Evolutionary conservation across 176 grass and related monocot genomes (phyloP).

Genomic region (Zoysia japonica): DNA sequence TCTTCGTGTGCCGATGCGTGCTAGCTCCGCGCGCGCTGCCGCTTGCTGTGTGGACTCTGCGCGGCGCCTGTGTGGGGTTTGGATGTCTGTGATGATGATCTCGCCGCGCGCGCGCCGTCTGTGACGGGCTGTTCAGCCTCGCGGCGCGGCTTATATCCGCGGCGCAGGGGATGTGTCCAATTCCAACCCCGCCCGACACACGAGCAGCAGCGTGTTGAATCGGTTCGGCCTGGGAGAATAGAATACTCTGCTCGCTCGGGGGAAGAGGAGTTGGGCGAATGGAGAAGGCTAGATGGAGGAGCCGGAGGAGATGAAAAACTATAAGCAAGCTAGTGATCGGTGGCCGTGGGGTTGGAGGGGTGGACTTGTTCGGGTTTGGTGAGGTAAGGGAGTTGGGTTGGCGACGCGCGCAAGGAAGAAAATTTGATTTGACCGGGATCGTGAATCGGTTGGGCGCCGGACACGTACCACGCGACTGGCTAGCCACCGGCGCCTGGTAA

Average conservation of each 20-base stretch:
- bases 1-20: not conserved
- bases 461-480: not conserved
- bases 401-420: conserved; percentile 21
- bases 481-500: not conserved
- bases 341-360: conserved; percentile 37
- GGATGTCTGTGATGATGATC: not conserved
- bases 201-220: conserved; percentile 41
- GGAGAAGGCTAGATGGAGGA: not conserved
- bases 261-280: not conserved
- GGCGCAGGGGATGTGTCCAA: not conserved
- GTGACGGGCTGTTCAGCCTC: not conserved
- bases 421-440: conserved; percentile 36
- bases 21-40: not conserved
- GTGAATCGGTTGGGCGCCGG: not conserved
- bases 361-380: conserved; percentile 53
- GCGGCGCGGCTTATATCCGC: conserved; percentile 37
- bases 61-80: not conserved
- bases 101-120: not conserved
- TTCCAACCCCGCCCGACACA: conserved; percentile 7
- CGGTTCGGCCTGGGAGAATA: conserved; percentile 30
- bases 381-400: conserved; percentile 13
- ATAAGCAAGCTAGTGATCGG: not conserved
- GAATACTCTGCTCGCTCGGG: not conserved
- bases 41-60: not conserved
- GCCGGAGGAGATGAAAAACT: not conserved